Base-by-base conservation (phyloP, 768 basidiomycete genomes). In the Xerocomus potaroensis region DNA sequence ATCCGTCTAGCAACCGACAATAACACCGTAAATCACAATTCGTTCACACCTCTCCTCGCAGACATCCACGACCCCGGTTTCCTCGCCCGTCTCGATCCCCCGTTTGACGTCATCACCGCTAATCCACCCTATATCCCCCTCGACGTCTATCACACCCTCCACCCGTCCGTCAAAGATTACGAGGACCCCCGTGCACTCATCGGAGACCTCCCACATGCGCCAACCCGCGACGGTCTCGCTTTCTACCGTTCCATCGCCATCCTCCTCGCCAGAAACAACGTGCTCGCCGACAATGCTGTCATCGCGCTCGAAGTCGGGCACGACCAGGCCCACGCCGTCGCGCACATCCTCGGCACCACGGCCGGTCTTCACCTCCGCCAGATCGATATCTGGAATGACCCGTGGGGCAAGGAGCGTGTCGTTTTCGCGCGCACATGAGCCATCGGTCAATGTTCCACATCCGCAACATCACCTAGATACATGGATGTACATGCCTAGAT, bases 51-150 rank as follows among this genome's bases (percentile, higher is more conserved):
- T 9, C 70, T 79, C 48, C 63, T 80, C 30, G 71, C 70, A 12
- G 70, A 75, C 49, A 72, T 87, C 42, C 63, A 54, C 43, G 60
- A 63, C 42, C 63, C 60, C 26, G 24, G 10, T 16, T 19, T 66
- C 15, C 49, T 55, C 8, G 27, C 36, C 5, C 46, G 30, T 31
- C 62, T 78, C 49, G 56, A 56, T 15, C 60, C 77, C 49, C 79
- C 84, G 2, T 88, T 83, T 67, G 83, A 91, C 67, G 69, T 93
- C 47, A 70, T 93, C 58, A 91, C 90, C 10, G 79, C 84, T 14
- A 94, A 93, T 67, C 87, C 88, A 21, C 87, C 91, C 9, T 97
- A 96, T 67, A 87, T 97, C 54, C 73, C 91, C 30, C 73, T 64
- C 51, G 55, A 66, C 31, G 83, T 86, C 49, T 94, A 83, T 60